Base-by-base conservation (phyloP, 805 yeast species). In the Barnettozyma californica region DNA sequence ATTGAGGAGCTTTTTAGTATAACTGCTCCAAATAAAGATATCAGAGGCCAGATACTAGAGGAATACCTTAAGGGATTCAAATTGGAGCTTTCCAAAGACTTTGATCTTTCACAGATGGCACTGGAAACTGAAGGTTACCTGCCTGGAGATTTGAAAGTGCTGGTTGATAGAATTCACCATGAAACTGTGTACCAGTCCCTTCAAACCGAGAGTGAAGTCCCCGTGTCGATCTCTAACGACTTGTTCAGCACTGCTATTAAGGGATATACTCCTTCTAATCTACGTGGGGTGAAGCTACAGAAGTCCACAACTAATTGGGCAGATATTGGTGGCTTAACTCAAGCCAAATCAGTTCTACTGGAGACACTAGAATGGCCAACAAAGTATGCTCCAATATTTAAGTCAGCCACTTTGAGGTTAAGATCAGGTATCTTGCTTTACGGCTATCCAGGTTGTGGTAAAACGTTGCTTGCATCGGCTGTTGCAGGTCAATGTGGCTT, bases 371-470 rank as follows among this genome's bases (percentile, higher is more conserved):
- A 94, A 61, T 92, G 97, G 97, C 99, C 99, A 2, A 88, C 96
- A 1, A 89, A 84, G 59, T 92, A 92, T 62, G 95, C 96, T 0
- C 97, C 97, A 6, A 88, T 92, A n/a, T 92, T 94, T 67, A 83
- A 84, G 16, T 81, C 80, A 52, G 88, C 96, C 59, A 96, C 98
- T 0, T 69, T 92, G 45, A 70, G 98, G 47, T 71, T 92, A 45
- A 75, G 98, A 58, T 88, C 97, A 0, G 99, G 99, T 44, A 80
- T 92, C 21, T 69, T 92, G 44, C 75, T 92, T 13, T 92, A 92
- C 65, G 99, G 99, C 0, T 92, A 88, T 62, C 98, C 99, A 0
- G 99, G 99, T 2, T 92, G 99, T 68, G 99, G 99, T 41, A 92
- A 92, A 66, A 92, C 98, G 0, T 71, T 91, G 52, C 66, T 92